Percentiles rank a stretch among this genome's conserved stretches.
Evolutionary conservation across 306 rosid genomes (phyloP).

Genomic region (Acacia crassicarpa): DNA sequence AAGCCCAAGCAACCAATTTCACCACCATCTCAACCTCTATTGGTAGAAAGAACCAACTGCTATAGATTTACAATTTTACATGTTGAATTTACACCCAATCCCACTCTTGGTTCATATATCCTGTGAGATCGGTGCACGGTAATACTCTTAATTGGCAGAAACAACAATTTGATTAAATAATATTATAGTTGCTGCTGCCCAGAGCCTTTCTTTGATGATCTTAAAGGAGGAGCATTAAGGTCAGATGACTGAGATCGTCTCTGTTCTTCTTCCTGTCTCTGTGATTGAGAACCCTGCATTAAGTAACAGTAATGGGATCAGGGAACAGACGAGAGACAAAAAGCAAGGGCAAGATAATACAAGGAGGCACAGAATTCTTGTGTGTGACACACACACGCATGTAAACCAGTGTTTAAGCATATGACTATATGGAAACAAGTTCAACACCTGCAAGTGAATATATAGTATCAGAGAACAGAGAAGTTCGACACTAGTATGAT

Average conservation of each 20-base stretch:
- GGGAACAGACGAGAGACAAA: background rate
- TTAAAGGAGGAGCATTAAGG: conserved; percentile 49
- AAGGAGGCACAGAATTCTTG: background rate
- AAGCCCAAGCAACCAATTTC: conserved; percentile 52
- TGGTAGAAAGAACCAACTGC: conserved; percentile 51
- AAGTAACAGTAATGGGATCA: background rate
- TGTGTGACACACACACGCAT: background rate
- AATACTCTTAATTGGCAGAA: conserved; percentile 37
- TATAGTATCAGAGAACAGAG: background rate
- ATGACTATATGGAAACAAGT: background rate
- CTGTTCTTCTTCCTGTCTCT: conserved; percentile 61
- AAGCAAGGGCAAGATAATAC: background rate
- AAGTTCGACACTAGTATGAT: background rate
- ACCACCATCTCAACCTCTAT: conserved; percentile 58
- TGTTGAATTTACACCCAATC: conserved; percentile 46
- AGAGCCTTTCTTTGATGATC: conserved; percentile 53
- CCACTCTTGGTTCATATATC: conserved; percentile 41
- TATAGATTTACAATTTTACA: conserved; percentile 91
- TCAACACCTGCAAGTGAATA: background rate
- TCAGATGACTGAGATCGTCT: conserved; percentile 43
- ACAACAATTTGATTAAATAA: background rate
- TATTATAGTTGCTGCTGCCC: conserved; percentile 52
- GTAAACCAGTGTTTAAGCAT: background rate
- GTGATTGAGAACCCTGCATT: conserved; percentile 52
- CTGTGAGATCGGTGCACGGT: conserved; percentile 39